Evolutionary conservation across 805 yeast species (phyloP), one percentile per base, ranked within the genome.

Genomic region (Cephaloascus albidus): DNA sequence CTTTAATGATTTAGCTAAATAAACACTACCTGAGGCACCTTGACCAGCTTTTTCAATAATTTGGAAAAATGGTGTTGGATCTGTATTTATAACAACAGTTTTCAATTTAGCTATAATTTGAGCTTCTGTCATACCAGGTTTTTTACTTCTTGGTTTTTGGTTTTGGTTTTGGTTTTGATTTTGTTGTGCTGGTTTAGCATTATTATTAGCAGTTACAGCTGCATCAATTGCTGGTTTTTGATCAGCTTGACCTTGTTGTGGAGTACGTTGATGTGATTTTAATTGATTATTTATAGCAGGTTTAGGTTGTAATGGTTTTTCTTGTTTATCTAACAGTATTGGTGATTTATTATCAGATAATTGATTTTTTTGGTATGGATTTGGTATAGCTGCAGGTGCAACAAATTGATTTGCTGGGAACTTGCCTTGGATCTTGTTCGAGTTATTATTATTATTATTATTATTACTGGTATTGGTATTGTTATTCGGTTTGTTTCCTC

Each of bases 21-120:
- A 93, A 16, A 93, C 99, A 3, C 94, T 87, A 16, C 98, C 99
- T 45, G 89, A 78, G 0, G 99, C 99, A 52, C 99, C 99, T 63
- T 93, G 97, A 15, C 99, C 99, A 1, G 90, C 93, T 48, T 82
- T 81, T 54, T 81, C 87, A 44, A 85, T 71, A 61, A 83, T 79
- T 52, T 76, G 76, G 63, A 84, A 85, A 43, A 72, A 72, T 33
- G 87, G 82, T 4, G 86, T 70, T n/a, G 99, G 99, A 61, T 93
- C 95, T 34, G 76, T 72, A 50, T 74, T 77, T 46, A 81, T 78
- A 8, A 93, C 96, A 26, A 89, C 96, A 3, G 86, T 76, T 43
- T 81, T 75, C 47, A 93, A 67, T 52, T 83, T 85, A 32, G 83
- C 78, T 72, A 90, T 74, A 18, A 87, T 73, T 62, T 90, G 96